Evolutionary conservation across 306 rosid genomes (phyloP), one percentile per base, ranked within the genome.

Genomic region (Alnus glutinosa): DNA sequence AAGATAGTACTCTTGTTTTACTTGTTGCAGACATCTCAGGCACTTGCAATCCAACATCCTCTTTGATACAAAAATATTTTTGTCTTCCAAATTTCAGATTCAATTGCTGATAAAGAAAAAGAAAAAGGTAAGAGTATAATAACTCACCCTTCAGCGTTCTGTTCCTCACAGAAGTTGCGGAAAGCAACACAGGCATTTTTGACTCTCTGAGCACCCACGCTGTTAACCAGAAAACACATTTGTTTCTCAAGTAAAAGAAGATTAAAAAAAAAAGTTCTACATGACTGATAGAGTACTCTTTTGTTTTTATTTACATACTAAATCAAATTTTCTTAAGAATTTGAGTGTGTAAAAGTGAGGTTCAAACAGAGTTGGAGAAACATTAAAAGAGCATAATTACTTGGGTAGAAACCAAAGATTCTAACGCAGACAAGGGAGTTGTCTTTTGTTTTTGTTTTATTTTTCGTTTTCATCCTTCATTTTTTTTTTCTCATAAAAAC

Each of bases 161-260:
- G 98, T 71, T 91, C 96, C 84, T 93, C 98, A 30, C 97, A 96
- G 83, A 70, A 83, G 74, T 78, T 93, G 80, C 98, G 96, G 81
- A 96, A 93, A 84, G 91, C 86, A 83, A 91, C 67, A 81, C 99
- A 96, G 77, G 82, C 83, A 85, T 96, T 89, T 81, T 90, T 93
- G 11, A 96, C 99, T 88, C 93, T 86, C 67, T 83, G 90, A n/a
- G 99, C 99, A 0, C 99, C 99, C 79, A 96, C 82, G 86, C 99
- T 96, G 92, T 72, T 74, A 4, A 50, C 18, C 82, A 84, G 30
- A 78, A 77, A 76, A 78, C 71, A 78, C 70, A 76, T 42, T 78
- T 79, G 19, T 77, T 80, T 70, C 48, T 30, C 66, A 78, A 78
- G 71, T 37, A 73, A 15, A 63, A 42, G 70, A 79, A 58, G 11